phyloP scores from a whole-genome alignment of 805 yeast species.

The Ogataea siamensis region DNA sequence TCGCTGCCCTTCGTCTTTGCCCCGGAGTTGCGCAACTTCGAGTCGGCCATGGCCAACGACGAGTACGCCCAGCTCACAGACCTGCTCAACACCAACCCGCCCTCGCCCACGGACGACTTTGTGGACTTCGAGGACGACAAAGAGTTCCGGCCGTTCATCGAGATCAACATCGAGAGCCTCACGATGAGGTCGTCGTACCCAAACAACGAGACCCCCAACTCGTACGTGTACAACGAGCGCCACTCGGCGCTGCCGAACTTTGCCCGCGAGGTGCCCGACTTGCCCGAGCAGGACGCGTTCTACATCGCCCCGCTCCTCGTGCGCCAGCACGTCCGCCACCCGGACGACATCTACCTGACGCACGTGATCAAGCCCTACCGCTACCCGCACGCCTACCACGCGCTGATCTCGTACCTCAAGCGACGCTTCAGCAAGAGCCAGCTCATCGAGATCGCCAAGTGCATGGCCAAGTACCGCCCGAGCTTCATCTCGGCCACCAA shows the following conservation, averaged over 20 bases:
- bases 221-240: constrained; percentile 49
- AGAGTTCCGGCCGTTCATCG: constrained; percentile 30
- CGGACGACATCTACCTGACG: constrained; percentile 49
- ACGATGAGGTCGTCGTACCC: constrained; percentile 34
- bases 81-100: constrained; percentile 35
- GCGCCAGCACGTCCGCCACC: constrained; percentile 52
- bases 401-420: constrained; percentile 53
- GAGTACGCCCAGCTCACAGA: constrained; percentile 42
- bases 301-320: constrained; percentile 58
- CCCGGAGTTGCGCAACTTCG: constrained; percentile 28
- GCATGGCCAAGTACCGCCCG: constrained; percentile 68
- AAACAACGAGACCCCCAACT: constrained; percentile 36
- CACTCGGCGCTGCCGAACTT: constrained; percentile 53
- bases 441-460: constrained; percentile 45
- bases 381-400: constrained; percentile 63
- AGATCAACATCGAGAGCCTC: constrained; percentile 28
- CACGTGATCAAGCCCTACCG: constrained; percentile 47
- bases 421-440: constrained; percentile 44
- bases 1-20: constrained; percentile 9
- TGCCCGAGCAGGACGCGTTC: constrained; percentile 39
- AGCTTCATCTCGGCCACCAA: constrained; percentile 76
- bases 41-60: constrained; percentile 39
- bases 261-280: constrained; percentile 40
- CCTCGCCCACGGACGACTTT: constrained; percentile 34
- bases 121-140: constrained; percentile 28